phyloP scores from a whole-genome alignment of 1,139 yeast species.

The Pichia norvegensis region DNA sequence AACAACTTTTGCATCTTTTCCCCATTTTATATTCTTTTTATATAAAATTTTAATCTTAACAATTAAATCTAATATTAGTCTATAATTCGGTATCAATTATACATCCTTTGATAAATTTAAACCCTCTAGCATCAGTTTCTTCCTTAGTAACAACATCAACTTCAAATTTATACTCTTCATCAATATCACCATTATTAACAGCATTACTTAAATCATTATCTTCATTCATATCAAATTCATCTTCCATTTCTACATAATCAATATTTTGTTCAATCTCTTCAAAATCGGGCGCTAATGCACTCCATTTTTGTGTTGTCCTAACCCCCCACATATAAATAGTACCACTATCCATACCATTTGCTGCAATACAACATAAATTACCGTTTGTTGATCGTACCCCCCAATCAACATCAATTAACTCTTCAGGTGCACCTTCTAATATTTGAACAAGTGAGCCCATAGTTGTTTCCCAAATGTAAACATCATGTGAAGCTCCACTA shows the following conservation, averaged over 20 bases:
- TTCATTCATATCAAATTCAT: slow-evolving; percentile 74
- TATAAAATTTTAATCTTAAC: neutral
- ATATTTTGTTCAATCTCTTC: slow-evolving; percentile 91
- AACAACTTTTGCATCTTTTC: neutral
- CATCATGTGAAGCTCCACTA: slow-evolving; percentile 78
- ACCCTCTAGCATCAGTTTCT: slow-evolving; percentile 61
- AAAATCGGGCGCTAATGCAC: slow-evolving; percentile 94
- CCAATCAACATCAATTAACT: slow-evolving; percentile 79
- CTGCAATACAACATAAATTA: slow-evolving; percentile 54
- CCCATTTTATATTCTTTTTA: neutral
- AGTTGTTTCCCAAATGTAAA: slow-evolving; percentile 88
- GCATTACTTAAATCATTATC: slow-evolving; percentile 58
- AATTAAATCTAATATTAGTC: neutral
- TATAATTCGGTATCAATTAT: slow-evolving; percentile 30
- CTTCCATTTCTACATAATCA: slow-evolving; percentile 81
- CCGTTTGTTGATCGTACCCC: slow-evolving; percentile 44
- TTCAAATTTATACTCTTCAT: slow-evolving; percentile 28
- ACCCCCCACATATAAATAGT: slow-evolving; percentile 77
- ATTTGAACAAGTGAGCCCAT: slow-evolving; percentile 85
- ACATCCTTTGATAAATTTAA: slow-evolving; percentile 34
- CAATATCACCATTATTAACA: slow-evolving; percentile 60
- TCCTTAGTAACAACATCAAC: slow-evolving; percentile 67
- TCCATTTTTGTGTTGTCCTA: slow-evolving; percentile 87
- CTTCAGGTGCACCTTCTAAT: slow-evolving; percentile 87
- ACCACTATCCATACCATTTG: slow-evolving; percentile 89